phyloP scores from a whole-genome alignment of 345 rosid species.

The Sisymbrium irio region DNA sequence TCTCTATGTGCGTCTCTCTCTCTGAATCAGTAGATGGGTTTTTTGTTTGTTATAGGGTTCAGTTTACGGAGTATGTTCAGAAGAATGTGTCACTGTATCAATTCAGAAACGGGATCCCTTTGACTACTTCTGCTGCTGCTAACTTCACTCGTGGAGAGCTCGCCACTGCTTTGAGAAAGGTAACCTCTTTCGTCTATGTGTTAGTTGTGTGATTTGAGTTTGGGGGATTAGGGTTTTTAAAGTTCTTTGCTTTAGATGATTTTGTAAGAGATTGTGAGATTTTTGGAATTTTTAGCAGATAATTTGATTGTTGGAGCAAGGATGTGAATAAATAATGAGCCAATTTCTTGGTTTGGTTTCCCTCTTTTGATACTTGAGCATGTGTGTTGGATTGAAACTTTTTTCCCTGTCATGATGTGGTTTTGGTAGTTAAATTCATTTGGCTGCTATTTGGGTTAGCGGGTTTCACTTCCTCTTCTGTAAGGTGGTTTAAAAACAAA shows the following conservation, averaged over 20 bases:
- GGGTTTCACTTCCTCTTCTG: background rate
- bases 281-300: background rate
- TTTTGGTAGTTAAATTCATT: background rate
- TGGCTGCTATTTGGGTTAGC: background rate
- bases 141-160: constrained; percentile 94
- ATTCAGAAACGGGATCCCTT: constrained; percentile 87
- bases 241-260: background rate
- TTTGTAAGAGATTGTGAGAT: background rate
- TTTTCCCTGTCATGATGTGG: background rate
- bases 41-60: constrained; percentile 50
- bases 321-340: too few species aligned
- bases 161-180: constrained; percentile 96
- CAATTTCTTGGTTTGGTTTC: too few species aligned
- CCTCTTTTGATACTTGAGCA: too few species aligned
- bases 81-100: constrained; percentile 93
- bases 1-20: background rate
- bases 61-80: constrained; percentile 94
- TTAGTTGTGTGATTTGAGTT: background rate
- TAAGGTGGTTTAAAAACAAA: background rate
- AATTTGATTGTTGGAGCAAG: background rate
- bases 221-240: background rate
- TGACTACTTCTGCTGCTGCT: constrained; percentile 88
- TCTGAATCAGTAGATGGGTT: background rate
- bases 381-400: constrained; percentile 5
- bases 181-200: constrained; percentile 22